Conservation (phyloP, 495 filamentous ascomycete genomes). For the Elaphomyces granulatus region DNA sequence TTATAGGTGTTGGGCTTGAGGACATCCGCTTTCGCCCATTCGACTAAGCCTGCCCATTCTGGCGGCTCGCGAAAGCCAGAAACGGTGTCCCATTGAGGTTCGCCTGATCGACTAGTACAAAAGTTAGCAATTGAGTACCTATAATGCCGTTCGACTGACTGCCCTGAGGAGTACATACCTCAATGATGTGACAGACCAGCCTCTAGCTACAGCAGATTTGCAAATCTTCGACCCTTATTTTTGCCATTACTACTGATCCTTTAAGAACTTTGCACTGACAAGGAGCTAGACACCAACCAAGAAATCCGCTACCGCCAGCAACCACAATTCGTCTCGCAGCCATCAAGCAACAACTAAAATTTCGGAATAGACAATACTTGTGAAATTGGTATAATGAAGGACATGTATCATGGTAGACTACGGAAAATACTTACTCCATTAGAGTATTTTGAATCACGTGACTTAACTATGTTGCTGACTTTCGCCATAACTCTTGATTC, state of each 20-base stretch:
- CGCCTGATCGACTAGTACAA: constrained; percentile 60
- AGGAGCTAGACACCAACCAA: constrained; percentile 37
- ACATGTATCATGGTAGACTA: no score
- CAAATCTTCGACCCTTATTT: constrained; percentile 67
- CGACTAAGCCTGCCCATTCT: constrained; percentile 63
- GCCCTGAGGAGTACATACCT: constrained; percentile 37
- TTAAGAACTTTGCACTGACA: not conserved
- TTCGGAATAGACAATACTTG: not conserved
- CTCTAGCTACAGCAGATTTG: constrained; percentile 63
- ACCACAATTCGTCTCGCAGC: constrained; percentile 63
- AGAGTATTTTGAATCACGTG: no score
- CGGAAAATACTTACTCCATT: no score
- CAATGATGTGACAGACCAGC: constrained; percentile 81
- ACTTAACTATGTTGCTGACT: no score
- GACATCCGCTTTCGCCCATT: constrained; percentile 80
- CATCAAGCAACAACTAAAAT: constrained; percentile 9
- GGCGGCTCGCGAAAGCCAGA: constrained; percentile 61
- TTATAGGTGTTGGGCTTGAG: constrained; percentile 67
- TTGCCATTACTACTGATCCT: not conserved
- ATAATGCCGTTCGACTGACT: not conserved
- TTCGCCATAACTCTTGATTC: no score
- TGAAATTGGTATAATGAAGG: not conserved
- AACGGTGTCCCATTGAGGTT: constrained; percentile 67
- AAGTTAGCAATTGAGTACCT: constrained; percentile 5
- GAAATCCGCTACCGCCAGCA: constrained; percentile 88